Percentiles rank a stretch among this genome's conserved stretches.
Conservation (phyloP, 2,329 filamentous ascomycete species). For the Teratosphaeria viscida region DNA sequence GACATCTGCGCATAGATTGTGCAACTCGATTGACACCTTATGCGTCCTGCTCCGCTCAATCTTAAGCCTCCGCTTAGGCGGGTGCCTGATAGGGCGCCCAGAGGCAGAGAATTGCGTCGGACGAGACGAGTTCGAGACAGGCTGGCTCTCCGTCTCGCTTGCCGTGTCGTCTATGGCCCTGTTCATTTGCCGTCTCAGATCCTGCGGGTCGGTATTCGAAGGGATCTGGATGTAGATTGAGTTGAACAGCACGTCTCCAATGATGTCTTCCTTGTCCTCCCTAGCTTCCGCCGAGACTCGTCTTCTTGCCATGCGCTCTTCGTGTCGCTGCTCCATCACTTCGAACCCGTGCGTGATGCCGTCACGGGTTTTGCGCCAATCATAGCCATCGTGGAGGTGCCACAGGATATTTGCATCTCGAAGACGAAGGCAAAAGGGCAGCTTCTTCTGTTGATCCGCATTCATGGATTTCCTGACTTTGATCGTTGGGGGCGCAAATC, state of each 20-base stretch:
- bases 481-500: constrained; percentile 21
- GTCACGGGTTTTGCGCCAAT: constrained; percentile 82
- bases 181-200: constrained; percentile 76
- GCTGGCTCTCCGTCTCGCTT: constrained; percentile 83
- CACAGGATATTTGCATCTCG: constrained; percentile 89
- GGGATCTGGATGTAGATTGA: constrained; percentile 96
- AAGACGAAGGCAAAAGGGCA: constrained; percentile 61
- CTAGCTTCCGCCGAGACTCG: constrained; percentile 43
- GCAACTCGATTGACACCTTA: constrained; percentile 91
- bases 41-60: constrained; percentile 79
- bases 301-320: constrained; percentile 56
- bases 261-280: constrained; percentile 70
- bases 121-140: constrained; percentile 53
- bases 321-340: constrained; percentile 72
- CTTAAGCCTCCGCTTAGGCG: constrained; percentile 43
- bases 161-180: constrained; percentile 73
- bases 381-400: constrained; percentile 96
- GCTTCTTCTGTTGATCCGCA: not conserved
- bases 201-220: constrained; percentile 65
- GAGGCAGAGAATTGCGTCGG: constrained; percentile 37
- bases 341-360: constrained; percentile 80
- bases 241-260: constrained; percentile 95
- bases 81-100: constrained; percentile 16
- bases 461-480: constrained; percentile 1
- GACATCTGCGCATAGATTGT: constrained; percentile 72